Conservation (phyloP, 2,329 filamentous ascomycete species). For the Teratosphaeria zuluensis region DNA sequence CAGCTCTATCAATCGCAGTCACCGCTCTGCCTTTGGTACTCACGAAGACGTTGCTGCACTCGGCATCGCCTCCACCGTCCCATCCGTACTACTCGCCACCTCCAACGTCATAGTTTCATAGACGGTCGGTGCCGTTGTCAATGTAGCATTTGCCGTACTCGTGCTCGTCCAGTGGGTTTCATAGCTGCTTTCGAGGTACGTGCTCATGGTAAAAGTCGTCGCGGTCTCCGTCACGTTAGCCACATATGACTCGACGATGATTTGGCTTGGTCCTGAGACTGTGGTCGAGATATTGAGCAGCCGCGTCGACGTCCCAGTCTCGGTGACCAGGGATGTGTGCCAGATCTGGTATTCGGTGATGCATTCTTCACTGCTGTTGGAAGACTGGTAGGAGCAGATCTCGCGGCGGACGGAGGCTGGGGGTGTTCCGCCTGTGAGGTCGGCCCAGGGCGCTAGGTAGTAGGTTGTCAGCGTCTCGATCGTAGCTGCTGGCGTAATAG, state of each 20-base stretch:
- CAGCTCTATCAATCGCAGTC: neutral
- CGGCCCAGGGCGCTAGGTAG: conserved; percentile 36
- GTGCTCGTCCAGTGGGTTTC: conserved; percentile 27
- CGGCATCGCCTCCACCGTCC: neutral
- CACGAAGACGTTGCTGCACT: neutral
- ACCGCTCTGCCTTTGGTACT: neutral
- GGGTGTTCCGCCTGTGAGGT: conserved; percentile 28
- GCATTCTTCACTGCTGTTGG: conserved; percentile 30
- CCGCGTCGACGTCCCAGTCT: conserved; percentile 26
- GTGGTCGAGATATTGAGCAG: conserved; percentile 32
- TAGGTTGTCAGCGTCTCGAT: conserved; percentile 33
- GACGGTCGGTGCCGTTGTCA: conserved; percentile 18
- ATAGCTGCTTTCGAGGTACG: conserved; percentile 29
- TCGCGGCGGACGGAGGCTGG: conserved; percentile 34
- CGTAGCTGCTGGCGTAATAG: conserved; percentile 30
- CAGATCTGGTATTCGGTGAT: conserved; percentile 33
- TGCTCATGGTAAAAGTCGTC: conserved; percentile 31
- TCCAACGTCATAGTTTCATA: conserved; percentile 22
- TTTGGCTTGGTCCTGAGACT: conserved; percentile 23
- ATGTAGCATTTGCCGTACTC: conserved; percentile 5
- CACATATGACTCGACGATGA: conserved; percentile 32
- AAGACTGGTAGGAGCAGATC: conserved; percentile 26
- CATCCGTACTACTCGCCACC: conserved; percentile 3
- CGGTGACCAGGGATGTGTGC: conserved; percentile 31
- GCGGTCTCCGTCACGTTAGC: conserved; percentile 29